These are phyloP conservation scores for Fistulinella staudtii DNA, from an alignment of 1,284 basidiomycete genomes.

Conservation along the genomic window DNA sequence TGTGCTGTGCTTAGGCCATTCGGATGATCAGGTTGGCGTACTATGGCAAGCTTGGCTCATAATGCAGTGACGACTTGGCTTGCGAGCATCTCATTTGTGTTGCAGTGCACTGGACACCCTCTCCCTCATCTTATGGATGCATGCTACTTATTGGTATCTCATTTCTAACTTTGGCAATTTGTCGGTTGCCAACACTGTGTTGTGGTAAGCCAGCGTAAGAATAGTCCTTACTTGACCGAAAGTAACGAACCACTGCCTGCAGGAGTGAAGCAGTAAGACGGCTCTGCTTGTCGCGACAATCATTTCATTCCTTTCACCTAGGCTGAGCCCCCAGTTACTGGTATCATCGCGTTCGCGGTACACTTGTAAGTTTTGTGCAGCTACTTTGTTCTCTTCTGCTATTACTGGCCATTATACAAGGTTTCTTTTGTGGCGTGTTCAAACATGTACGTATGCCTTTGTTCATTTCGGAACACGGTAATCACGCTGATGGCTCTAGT, in stretches of 20 bases:
- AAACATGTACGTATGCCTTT: background rate
- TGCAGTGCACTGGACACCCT: background rate
- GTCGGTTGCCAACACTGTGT: background rate
- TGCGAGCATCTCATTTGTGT: background rate
- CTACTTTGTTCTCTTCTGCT: background rate
- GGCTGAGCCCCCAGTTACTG: background rate
- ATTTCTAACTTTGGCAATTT: background rate
- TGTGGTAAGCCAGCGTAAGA: background rate
- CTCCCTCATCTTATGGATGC: background rate
- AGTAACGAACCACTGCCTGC: too few species aligned
- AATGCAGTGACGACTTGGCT: too few species aligned
- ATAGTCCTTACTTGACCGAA: too few species aligned
- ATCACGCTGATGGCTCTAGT: background rate
- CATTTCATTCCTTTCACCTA: background rate
- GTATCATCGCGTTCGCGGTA: background rate
- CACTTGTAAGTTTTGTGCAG: background rate
- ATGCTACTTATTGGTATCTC: background rate
- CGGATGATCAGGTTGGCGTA: background rate
- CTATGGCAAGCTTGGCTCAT: constrained; percentile 1
- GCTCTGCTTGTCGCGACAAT: background rate
- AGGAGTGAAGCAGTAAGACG: background rate
- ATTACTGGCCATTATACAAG: background rate
- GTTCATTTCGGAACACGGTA: background rate
- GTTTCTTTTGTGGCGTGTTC: background rate
- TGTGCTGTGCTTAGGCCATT: too few species aligned